phyloP scores from a whole-genome alignment of 2,329 filamentous ascomycete genomes.

The Madurella mycetomatis region DNA sequence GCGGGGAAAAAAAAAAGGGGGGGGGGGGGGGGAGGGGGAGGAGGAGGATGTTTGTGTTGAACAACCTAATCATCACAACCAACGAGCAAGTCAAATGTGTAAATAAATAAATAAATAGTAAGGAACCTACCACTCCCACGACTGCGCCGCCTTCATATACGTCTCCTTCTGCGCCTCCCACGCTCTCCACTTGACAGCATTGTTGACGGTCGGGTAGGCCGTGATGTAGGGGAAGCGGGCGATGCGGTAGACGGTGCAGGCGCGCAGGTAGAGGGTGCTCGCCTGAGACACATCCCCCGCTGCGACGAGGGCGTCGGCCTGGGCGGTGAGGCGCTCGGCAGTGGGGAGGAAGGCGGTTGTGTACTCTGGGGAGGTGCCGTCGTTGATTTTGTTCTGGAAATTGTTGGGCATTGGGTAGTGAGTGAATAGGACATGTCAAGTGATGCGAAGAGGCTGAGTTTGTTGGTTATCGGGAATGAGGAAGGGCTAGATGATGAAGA shows the following conservation, averaged over 20 bases:
- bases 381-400: constrained; percentile 52
- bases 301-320: constrained; percentile 48
- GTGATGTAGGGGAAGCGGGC: constrained; percentile 62
- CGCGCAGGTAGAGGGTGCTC: constrained; percentile 62
- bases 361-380: constrained; percentile 62
- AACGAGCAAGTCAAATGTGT: too few relatives aligned
- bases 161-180: constrained; percentile 62
- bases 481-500: not conserved
- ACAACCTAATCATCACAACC: too few relatives aligned
- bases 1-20: too few relatives aligned
- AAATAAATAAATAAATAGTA: too few relatives aligned
- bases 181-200: constrained; percentile 52
- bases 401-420: not conserved
- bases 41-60: too few relatives aligned
- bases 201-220: constrained; percentile 35
- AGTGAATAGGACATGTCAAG: too few relatives aligned
- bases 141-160: constrained; percentile 53
- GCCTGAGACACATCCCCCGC: constrained; percentile 49
- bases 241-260: constrained; percentile 69
- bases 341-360: constrained; percentile 59
- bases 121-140: constrained; percentile 40
- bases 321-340: constrained; percentile 51
- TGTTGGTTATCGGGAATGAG: too few relatives aligned
- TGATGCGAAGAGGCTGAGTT: too few relatives aligned
- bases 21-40: too few relatives aligned